Conservation (phyloP, 2,329 filamentous ascomycete species). For the Nothomitra cinnamomea region DNA sequence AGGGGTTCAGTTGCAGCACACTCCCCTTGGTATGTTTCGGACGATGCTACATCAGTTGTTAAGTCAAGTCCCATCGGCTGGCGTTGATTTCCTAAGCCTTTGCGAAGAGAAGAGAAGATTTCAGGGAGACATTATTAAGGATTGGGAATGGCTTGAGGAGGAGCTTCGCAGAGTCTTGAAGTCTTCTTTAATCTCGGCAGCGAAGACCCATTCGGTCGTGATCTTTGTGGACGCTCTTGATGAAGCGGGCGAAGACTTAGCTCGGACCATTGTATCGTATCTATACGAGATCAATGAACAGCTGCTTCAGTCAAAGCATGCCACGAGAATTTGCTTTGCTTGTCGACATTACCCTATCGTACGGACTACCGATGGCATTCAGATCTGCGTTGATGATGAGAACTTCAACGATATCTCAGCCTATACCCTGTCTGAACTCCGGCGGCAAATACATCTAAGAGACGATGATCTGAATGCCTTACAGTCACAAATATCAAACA, state of each 20-base stretch:
- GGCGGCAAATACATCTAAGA: too few relatives aligned
- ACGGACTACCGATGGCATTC: conserved; percentile 8
- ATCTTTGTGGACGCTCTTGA: conserved; percentile 16
- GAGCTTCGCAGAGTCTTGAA: conserved; percentile 11
- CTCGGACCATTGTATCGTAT: conserved; percentile 8
- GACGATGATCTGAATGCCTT: conserved; percentile 1
- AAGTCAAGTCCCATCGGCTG: neutral
- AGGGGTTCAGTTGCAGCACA: conserved; percentile 19
- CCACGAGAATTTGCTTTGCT: conserved; percentile 17
- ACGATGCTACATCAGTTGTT: conserved; percentile 2
- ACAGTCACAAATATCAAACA: conserved; percentile 12
- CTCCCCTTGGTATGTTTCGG: conserved; percentile 6
- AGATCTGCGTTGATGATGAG: conserved; percentile 18
- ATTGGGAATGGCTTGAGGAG: conserved; percentile 20
- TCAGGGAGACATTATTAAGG: too few relatives aligned
- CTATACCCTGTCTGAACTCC: conserved; percentile 14
- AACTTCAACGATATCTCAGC: conserved; percentile 18
- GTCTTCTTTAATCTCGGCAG: too few relatives aligned
- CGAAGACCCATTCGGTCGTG: too few relatives aligned
- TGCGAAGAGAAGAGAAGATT: too few relatives aligned
- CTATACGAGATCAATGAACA: too few relatives aligned
- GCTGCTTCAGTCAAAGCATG: too few relatives aligned
- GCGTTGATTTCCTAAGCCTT: too few relatives aligned
- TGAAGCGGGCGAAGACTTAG: conserved; percentile 10
- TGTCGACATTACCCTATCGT: conserved; percentile 21